Percentiles rank a stretch among this genome's conserved stretches.
Conservation (phyloP, 495 filamentous ascomycete species). For the Penicillium odoratum region DNA sequence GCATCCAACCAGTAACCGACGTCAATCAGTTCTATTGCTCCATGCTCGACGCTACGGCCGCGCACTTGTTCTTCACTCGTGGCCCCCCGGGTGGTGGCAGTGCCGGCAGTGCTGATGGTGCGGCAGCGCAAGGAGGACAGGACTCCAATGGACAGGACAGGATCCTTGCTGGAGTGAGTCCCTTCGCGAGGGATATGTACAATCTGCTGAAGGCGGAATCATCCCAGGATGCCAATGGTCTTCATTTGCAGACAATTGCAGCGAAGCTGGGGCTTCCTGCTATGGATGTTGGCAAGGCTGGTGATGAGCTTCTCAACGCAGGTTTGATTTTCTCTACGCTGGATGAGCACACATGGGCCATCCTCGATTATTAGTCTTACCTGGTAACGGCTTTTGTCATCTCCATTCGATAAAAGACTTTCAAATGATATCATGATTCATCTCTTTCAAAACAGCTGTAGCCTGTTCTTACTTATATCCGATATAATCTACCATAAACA, state of each 20-base stretch:
- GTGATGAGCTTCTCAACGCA: constrained; percentile 70
- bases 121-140: constrained; percentile 44
- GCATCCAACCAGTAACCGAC: constrained; percentile 74
- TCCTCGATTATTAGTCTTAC: constrained; percentile 53
- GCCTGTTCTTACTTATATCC: neutral
- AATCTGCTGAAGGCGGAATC: constrained; percentile 59
- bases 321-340: constrained; percentile 87
- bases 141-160: constrained; percentile 29
- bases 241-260: constrained; percentile 76
- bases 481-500: neutral
- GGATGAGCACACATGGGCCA: constrained; percentile 79
- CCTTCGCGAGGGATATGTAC: constrained; percentile 65
- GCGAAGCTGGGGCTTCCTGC: constrained; percentile 58
- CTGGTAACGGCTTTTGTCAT: neutral
- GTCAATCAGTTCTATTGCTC: constrained; percentile 92
- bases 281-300: constrained; percentile 69
- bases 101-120: constrained; percentile 36
- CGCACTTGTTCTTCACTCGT: constrained; percentile 84
- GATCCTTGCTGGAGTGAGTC: constrained; percentile 51
- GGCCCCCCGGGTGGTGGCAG: constrained; percentile 56
- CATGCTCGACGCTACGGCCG: constrained; percentile 80
- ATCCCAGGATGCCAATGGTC: constrained; percentile 72
- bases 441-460: neutral
- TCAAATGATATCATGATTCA: constrained; percentile 37
- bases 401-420: constrained; percentile 3